Base-by-base conservation (phyloP, 306 rosid species). In the Trifolium dubium region DNA sequence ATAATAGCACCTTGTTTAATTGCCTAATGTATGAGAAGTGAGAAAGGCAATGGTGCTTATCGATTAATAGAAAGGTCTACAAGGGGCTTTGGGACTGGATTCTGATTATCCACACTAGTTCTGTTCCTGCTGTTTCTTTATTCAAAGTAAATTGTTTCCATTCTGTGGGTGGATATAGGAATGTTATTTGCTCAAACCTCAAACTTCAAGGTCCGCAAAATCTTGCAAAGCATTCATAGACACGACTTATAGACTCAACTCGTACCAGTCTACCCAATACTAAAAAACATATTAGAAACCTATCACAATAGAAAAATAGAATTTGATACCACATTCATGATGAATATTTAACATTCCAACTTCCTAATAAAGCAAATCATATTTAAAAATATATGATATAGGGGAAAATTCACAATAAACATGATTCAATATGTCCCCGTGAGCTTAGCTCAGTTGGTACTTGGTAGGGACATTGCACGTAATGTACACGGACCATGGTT, bases 111-210 rank as follows among this genome's bases (percentile, higher is more conserved):
- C 9, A 10, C 37, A 37, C 55, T 4, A 50, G 55, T 28, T 64
- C 6, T 39, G 7, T 13, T 37, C 15, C 40, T 63, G 39, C 1
- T 8, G 19, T 74, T 64, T 64, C n/a, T 51, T 23, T 17, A 9
- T 31, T 64, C 19, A 6, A 35, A 51, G 13, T 51, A 50, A 19
- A 60, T 31, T 28, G 23, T 50, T 50, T 18, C 5, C 19, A 51
- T 14, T 11, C 23, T 39, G 18, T 11, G 14, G 56, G 64, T 49
- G 65, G 65, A 65, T 47, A 28, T 23, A 64, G 46, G 49, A 18
- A 15, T 29, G 58, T 40, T 18, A 10, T 65, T 28, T 66, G 8
- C 69, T 30, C 32, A 65, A 65, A 54, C 59, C n/a, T 65, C 4
- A 18, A 10, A 15, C 10, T 37, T 37, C 9, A 35, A 35, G 39